A percentile compares a stretch with the other conserved stretches of the same genome.
phyloP scores from a whole-genome alignment of 495 filamentous ascomycete genomes.

The Tuber umbilicatum region DNA sequence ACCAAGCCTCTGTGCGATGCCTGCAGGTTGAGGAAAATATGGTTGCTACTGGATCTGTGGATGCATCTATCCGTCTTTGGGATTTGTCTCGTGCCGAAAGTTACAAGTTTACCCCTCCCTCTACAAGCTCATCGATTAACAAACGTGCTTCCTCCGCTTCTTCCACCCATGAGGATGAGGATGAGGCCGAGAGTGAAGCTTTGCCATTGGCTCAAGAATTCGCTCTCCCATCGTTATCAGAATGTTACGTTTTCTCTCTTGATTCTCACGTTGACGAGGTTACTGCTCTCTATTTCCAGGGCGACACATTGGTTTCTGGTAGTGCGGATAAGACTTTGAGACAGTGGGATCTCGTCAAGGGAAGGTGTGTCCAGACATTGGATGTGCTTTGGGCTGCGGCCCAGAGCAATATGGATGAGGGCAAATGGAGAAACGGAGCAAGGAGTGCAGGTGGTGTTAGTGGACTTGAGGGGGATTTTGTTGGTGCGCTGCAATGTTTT shows the following conservation, averaged over 20 bases:
- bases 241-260: constrained; percentile 79
- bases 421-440: constrained; percentile 54
- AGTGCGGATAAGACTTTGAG: constrained; percentile 94
- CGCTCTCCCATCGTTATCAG: constrained; percentile 53
- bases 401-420: constrained; percentile 66
- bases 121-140: constrained; percentile 28
- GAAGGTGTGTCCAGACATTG: constrained; percentile 91
- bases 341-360: constrained; percentile 95
- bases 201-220: constrained; percentile 49
- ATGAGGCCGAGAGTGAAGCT: constrained; percentile 56
- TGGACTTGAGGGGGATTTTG: constrained; percentile 67
- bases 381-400: constrained; percentile 99
- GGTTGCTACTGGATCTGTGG: constrained; percentile 89
- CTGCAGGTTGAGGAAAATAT: constrained; percentile 95
- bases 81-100: constrained; percentile 68
- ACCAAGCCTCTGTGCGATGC: constrained; percentile 87
- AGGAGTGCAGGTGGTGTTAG: constrained; percentile 53
- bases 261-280: constrained; percentile 90
- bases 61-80: constrained; percentile 92
- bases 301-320: constrained; percentile 84
- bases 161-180: constrained; percentile 56
- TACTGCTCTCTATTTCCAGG: constrained; percentile 83
- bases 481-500: constrained; percentile 91
- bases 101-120: constrained; percentile 44
- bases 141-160: constrained; percentile 31